Evolutionary conservation across 148 eudicot species (phyloP), one percentile per base, ranked within the genome.

Genomic region (Fagopyrum tataricum): DNA sequence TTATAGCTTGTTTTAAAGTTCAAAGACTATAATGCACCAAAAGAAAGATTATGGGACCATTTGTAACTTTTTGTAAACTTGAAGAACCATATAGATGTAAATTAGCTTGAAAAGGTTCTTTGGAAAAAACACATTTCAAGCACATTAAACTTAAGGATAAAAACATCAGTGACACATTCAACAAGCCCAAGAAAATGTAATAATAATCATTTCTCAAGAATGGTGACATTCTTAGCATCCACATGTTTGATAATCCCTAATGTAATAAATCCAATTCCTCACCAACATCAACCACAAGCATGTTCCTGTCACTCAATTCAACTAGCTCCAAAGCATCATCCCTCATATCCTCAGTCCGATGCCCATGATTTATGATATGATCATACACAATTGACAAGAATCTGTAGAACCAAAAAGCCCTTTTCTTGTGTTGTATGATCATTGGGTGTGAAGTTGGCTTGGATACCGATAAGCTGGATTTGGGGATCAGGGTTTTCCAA

Each of bases 361-460:
- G 49, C 8, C 49, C 49, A 46, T 12, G 49, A 7, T 46, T 46
- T 46, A 46, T 46, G 49, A 46, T 46, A 13, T 46, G 49, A 8
- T 46, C 49, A 10, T 46, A 46, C 49, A 46, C 49, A 46, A 46
- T 46, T 46, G 49, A 46, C 37, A 31, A 31, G 37, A 91, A 91
- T 77, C 97, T 84, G 71, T 93, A 93, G 70, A 93, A 93, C 98
- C 97, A 93, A 78, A 91, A 91, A 0, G 98, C 98, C 80, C 89
- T 95, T 74, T 91, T 79, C 67, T 93, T 93, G 85, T 93, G 94
- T 47, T 93, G 97, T 67, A 93, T 91, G 79, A 93, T 91, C 75
- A 97, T 86, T 11, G 93, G 97, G 73, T 94, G 97, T 48, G 98
- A 87, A 44, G 84, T 84, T 42, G 98, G 96, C 76, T 97, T 87